Percentiles rank a stretch among this genome's conserved stretches.
These are phyloP conservation scores for Pholiota adiposa DNA, from an alignment of 1,284 basidiomycete genomes.

Conservation along the genomic window DNA sequence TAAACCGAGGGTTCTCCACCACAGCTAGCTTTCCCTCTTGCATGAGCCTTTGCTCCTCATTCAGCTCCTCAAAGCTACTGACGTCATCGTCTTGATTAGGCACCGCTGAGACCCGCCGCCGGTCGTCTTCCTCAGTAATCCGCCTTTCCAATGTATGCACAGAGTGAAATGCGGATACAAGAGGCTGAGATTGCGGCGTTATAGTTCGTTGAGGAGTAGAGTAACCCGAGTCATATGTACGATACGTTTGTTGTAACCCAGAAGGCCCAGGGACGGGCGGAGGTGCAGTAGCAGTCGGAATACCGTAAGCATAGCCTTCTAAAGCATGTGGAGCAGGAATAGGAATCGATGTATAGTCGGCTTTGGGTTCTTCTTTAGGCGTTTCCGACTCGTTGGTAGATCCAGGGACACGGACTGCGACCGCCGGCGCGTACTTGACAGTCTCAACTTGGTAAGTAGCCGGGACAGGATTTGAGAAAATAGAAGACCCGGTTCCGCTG, in stretches of 20 bases:
- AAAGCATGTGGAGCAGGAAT: slow-evolving; percentile 23
- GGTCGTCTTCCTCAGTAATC: slow-evolving; percentile 49
- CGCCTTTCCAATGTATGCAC: slow-evolving; percentile 39
- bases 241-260: background rate
- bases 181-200: background rate
- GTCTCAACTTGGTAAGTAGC: slow-evolving; percentile 24
- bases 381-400: background rate
- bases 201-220: slow-evolving; percentile 11
- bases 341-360: slow-evolving; percentile 12
- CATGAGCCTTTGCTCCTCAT: slow-evolving; percentile 24
- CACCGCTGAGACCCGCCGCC: background rate
- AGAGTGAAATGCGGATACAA: slow-evolving; percentile 8
- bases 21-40: slow-evolving; percentile 42
- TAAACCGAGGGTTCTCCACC: slow-evolving; percentile 65
- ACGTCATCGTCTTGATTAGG: slow-evolving; percentile 3
- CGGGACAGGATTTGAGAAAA: slow-evolving; percentile 18
- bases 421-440: slow-evolving; percentile 26
- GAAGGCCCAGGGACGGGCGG: slow-evolving; percentile 10
- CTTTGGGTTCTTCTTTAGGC: background rate
- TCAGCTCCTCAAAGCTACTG: slow-evolving; percentile 15
- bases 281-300: slow-evolving; percentile 17
- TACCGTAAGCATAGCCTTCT: slow-evolving; percentile 20
- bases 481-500: slow-evolving; percentile 17
- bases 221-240: slow-evolving; percentile 2
- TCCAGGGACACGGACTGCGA: slow-evolving; percentile 18